A percentile compares a stretch with the other conserved stretches of the same genome.
These are phyloP conservation scores for Botryotinia narcissicola DNA, from an alignment of 2,329 filamentous ascomycete genomes.

Conservation along the genomic window DNA sequence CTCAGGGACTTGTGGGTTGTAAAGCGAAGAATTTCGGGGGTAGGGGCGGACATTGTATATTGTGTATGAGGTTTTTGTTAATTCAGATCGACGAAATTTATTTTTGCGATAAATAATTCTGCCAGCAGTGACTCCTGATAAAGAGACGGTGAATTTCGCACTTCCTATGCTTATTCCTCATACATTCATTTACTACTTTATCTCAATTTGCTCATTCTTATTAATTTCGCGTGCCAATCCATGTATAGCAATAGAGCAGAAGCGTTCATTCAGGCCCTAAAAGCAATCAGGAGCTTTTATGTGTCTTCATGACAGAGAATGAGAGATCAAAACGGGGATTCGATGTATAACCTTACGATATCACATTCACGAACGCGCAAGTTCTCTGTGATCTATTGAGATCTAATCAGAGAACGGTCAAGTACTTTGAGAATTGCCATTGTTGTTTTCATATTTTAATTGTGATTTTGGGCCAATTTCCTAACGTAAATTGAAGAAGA, in stretches of 20 bases:
- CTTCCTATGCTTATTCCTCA: neutral
- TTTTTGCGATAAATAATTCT: slow-evolving; percentile 20
- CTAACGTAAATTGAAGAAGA: slow-evolving; percentile 28
- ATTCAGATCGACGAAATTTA: slow-evolving; percentile 14
- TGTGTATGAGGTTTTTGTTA: slow-evolving; percentile 14
- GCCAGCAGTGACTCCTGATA: slow-evolving; percentile 7
- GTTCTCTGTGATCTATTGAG: neutral
- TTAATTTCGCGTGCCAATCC: neutral
- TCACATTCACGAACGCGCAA: neutral
- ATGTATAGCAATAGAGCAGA: neutral
- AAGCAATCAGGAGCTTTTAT: neutral
- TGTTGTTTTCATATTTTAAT: slow-evolving; percentile 12
- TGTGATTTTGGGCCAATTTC: slow-evolving; percentile 27
- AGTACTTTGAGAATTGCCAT: neutral
- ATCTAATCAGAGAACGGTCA: neutral
- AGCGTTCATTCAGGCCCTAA: neutral
- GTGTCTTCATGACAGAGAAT: neutral
- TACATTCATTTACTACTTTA: neutral
- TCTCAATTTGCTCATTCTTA: neutral
- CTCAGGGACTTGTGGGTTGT: slow-evolving; percentile 81
- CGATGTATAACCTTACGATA: neutral
- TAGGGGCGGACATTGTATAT: slow-evolving; percentile 35
- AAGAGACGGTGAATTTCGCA: slow-evolving; percentile 1
- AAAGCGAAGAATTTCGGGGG: slow-evolving; percentile 63
- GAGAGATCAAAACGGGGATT: neutral